Evolutionary conservation across 192 early-diverging fungal species (phyloP).

Genomic region (Backusella morwellensis): DNA sequence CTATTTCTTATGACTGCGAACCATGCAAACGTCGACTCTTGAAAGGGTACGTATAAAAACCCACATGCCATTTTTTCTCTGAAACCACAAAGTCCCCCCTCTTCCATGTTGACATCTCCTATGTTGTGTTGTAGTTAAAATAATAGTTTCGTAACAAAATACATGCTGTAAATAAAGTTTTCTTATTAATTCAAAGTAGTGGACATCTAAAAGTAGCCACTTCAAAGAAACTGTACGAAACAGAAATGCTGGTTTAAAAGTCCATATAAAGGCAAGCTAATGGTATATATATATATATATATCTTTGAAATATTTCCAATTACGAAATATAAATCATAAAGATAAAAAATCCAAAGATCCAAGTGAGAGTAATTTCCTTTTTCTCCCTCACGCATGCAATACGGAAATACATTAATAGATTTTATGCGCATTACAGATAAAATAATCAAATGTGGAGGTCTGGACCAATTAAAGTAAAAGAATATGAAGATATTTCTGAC

Average conservation of each 20-base stretch:
- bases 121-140: not conserved
- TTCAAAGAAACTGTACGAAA: not conserved
- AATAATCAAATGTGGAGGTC: not conserved
- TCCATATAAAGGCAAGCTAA: no score
- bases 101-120: not conserved
- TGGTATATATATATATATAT: no score
- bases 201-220: not conserved
- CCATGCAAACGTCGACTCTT: no score
- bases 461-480: not conserved
- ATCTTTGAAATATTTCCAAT: no score
- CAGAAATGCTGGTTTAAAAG: no score
- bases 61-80: no score
- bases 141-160: not conserved
- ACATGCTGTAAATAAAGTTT: not conserved
- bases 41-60: no score
- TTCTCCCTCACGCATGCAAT: not conserved
- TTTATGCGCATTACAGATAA: not conserved
- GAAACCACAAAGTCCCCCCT: no score
- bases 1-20: no score
- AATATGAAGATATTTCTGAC: not conserved
- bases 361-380: not conserved
- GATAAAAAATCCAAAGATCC: not conserved
- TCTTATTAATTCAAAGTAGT: not conserved
- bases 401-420: not conserved
- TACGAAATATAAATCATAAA: not conserved